Evolutionary conservation across 2,329 filamentous ascomycete species (phyloP).

Genomic region (Diplodia intermedia): DNA sequence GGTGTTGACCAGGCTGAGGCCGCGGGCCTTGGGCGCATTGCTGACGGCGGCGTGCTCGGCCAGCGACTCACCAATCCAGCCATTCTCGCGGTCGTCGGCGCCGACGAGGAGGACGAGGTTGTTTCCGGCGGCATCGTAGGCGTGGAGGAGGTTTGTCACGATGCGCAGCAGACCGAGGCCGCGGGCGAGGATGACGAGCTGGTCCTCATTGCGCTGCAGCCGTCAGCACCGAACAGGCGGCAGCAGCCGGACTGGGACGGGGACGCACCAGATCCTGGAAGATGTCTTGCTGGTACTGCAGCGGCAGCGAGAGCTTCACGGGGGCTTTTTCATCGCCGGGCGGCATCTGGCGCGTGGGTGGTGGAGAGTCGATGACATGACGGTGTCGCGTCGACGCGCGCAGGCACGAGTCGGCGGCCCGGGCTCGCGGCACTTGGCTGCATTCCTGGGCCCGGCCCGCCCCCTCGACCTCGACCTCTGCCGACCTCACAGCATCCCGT

Average conservation of each 20-base stretch:
- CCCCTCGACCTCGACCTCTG: background rate
- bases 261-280: conserved; percentile 64
- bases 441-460: background rate
- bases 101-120: conserved; percentile 90
- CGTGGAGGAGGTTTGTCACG: conserved; percentile 94
- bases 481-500: conserved; percentile 5
- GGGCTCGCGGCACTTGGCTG: background rate
- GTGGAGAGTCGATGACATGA: conserved; percentile 14
- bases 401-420: conserved; percentile 3
- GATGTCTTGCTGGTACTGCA: conserved; percentile 92
- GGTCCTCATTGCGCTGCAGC: conserved; percentile 75
- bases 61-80: conserved; percentile 94
- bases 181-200: conserved; percentile 88
- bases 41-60: conserved; percentile 95
- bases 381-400: conserved; percentile 11
- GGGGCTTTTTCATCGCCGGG: conserved; percentile 57
- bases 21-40: conserved; percentile 79
- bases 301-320: conserved; percentile 81
- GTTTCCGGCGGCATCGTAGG: conserved; percentile 94
- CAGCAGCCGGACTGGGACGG: background rate
- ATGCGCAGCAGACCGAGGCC: conserved; percentile 91
- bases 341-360: conserved; percentile 41
- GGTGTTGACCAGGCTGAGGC: conserved; percentile 90
- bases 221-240: conserved; percentile 65
- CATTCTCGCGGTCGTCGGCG: conserved; percentile 91